Evolutionary conservation across 768 basidiomycete species (phyloP).

Genomic region (Chalciporus piperatus): DNA sequence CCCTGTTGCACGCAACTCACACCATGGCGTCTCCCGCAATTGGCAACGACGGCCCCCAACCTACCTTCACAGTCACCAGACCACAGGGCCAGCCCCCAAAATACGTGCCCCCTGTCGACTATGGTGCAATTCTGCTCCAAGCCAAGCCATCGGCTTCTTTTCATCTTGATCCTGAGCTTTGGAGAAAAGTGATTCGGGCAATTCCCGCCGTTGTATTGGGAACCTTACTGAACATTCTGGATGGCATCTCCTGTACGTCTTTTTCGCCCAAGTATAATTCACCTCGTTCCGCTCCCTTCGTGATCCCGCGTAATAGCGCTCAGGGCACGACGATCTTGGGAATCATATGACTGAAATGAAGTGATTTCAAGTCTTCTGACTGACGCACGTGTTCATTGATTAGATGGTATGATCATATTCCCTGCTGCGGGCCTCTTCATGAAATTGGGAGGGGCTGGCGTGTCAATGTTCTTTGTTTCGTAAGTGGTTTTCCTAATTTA

Average conservation of each 20-base stretch:
- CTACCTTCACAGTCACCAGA: background rate
- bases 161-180: conserved; percentile 17
- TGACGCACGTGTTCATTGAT: conserved; percentile 8
- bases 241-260: conserved; percentile 84
- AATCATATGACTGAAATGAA: background rate
- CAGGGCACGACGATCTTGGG: conserved; percentile 1
- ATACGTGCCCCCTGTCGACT: background rate
- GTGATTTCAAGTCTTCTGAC: background rate
- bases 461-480: conserved; percentile 94
- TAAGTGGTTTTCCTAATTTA: conserved; percentile 32
- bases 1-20: conserved; percentile 17
- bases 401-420: conserved; percentile 96
- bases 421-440: conserved; percentile 79
- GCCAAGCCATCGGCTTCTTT: conserved; percentile 9
- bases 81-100: conserved; percentile 11
- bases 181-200: conserved; percentile 32
- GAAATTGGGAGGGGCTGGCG: conserved; percentile 81
- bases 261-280: background rate
- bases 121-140: conserved; percentile 13
- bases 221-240: conserved; percentile 82
- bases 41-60: background rate
- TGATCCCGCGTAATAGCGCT: conserved; percentile 3
- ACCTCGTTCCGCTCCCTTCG: background rate
- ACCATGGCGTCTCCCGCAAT: background rate
- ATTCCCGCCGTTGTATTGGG: conserved; percentile 88